These are phyloP conservation scores for Cladosporium sp. DNA, from an alignment of 2,329 filamentous ascomycete species.

Conservation along the genomic window DNA sequence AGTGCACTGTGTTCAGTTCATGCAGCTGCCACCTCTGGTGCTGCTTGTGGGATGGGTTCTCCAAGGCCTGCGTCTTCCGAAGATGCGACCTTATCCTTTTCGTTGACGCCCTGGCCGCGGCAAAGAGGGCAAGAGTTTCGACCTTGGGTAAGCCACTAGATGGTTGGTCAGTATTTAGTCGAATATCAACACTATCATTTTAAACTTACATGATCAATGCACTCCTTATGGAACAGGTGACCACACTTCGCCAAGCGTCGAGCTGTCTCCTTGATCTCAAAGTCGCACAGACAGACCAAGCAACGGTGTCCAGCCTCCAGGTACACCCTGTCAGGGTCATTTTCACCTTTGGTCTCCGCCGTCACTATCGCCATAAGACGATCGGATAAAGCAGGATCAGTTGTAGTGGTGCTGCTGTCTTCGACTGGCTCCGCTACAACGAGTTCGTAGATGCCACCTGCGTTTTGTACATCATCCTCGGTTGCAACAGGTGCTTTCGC, in stretches of 20 bases:
- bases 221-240: constrained; percentile 68
- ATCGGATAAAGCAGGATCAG: constrained; percentile 29
- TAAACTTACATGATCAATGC: constrained; percentile 65
- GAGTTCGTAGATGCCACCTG: constrained; percentile 62
- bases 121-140: constrained; percentile 66
- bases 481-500: constrained; percentile 69
- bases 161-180: constrained; percentile 10
- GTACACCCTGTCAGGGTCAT: constrained; percentile 32
- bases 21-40: constrained; percentile 10
- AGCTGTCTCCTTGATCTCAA: constrained; percentile 62
- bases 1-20: not conserved
- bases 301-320: constrained; percentile 55
- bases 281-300: constrained; percentile 67
- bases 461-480: constrained; percentile 63
- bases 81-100: constrained; percentile 41
- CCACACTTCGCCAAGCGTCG: constrained; percentile 64
- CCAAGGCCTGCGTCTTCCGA: constrained; percentile 4
- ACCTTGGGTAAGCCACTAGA: constrained; percentile 67
- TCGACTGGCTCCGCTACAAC: constrained; percentile 29
- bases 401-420: constrained; percentile 25
- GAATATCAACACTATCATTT: not conserved
- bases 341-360: constrained; percentile 29
- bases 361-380: constrained; percentile 38
- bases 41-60: not conserved
- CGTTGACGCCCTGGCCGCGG: constrained; percentile 60